Conservation (phyloP, 78 protist genomes). For the Parvularia atlantis region DNA sequence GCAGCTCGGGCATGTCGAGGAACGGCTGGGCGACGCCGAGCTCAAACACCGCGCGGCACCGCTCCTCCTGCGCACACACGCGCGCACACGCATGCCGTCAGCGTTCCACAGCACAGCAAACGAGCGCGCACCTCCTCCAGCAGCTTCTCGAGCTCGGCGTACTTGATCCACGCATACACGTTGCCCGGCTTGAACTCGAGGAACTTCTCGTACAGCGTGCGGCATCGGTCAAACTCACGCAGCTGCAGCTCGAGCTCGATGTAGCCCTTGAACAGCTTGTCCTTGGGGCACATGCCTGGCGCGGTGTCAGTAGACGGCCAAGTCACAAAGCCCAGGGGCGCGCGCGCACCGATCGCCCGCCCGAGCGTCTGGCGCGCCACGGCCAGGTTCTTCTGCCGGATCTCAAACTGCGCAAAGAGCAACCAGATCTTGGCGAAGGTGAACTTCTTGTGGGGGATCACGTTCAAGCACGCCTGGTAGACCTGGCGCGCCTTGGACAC, state of each 20-base stretch:
- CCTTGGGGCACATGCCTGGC: slow-evolving; percentile 53
- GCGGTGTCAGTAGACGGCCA: no score
- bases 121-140: slow-evolving; percentile 48
- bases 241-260: slow-evolving; percentile 48
- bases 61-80: no score
- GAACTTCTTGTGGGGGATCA: slow-evolving; percentile 87
- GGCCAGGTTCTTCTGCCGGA: slow-evolving; percentile 66
- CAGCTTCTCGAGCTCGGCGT: slow-evolving; percentile 73
- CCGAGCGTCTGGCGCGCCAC: slow-evolving; percentile 66
- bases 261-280: slow-evolving; percentile 35
- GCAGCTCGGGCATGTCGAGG: slow-evolving; percentile 85
- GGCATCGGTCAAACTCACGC: slow-evolving; percentile 74
- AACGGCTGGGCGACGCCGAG: slow-evolving; percentile 72
- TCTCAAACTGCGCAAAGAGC: slow-evolving; percentile 71
- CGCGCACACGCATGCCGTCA: no score
- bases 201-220: slow-evolving; percentile 71
- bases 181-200: slow-evolving; percentile 58
- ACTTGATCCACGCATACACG: slow-evolving; percentile 69
- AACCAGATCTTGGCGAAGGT: slow-evolving; percentile 92
- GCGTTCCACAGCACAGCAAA: background rate
- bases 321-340: no score
- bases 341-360: slow-evolving; percentile 19
- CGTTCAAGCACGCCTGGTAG: slow-evolving; percentile 39
- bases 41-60: slow-evolving; percentile 75
- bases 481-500: slow-evolving; percentile 71